phyloP scores from a whole-genome alignment of 768 basidiomycete species.

The Zangia roseola region DNA sequence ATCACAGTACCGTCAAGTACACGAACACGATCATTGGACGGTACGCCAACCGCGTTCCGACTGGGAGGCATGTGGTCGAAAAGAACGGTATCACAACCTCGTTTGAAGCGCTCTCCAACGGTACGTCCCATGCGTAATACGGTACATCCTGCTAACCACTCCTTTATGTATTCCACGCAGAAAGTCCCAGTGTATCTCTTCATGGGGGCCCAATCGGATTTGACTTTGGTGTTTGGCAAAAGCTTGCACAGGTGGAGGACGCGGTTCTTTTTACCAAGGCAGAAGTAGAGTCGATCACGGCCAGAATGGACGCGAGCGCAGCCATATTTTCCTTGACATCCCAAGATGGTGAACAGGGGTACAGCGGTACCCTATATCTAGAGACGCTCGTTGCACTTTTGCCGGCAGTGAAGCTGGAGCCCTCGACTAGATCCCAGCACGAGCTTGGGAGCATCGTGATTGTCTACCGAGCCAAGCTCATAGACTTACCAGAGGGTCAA shows the following conservation, averaged over 20 bases:
- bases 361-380: conserved; percentile 56
- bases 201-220: conserved; percentile 72
- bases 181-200: conserved; percentile 56
- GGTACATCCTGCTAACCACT: conserved; percentile 8
- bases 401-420: conserved; percentile 32
- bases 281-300: conserved; percentile 47
- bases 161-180: conserved; percentile 25
- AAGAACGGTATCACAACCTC: conserved; percentile 51
- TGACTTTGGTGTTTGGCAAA: conserved; percentile 55
- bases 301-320: conserved; percentile 29
- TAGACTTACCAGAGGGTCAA: conserved; percentile 37
- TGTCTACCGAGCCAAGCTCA: conserved; percentile 68
- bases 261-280: conserved; percentile 55
- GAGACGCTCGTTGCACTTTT: conserved; percentile 57
- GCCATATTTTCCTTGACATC: conserved; percentile 60
- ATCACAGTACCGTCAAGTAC: conserved; percentile 62
- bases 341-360: conserved; percentile 70
- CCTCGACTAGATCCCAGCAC: conserved; percentile 35
- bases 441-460: conserved; percentile 65
- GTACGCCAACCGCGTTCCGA: conserved; percentile 71
- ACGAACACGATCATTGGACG: conserved; percentile 72
- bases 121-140: conserved; percentile 19
- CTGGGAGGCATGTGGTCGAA: conserved; percentile 50
- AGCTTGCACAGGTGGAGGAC: conserved; percentile 36
- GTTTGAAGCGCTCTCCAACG: conserved; percentile 43